Conservation (phyloP, 345 rosid species). For the Populus alba region DNA sequence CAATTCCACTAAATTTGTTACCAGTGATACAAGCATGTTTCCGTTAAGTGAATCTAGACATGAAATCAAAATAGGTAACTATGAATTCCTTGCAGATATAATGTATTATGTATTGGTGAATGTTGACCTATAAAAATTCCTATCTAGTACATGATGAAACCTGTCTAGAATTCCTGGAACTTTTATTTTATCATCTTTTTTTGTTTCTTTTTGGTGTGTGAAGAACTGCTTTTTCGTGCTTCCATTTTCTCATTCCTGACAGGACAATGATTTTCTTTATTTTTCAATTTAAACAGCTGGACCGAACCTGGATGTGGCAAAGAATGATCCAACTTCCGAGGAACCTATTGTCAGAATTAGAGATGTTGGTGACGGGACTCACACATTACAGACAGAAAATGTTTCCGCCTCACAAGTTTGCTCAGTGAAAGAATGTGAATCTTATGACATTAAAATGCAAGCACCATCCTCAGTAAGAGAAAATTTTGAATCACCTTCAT, state of each 20-base stretch:
- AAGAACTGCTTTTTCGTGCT: background rate
- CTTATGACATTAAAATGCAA: constrained; percentile 13
- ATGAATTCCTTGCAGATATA: constrained; percentile 26
- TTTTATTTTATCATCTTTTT: background rate
- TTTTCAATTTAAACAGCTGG: constrained; percentile 33
- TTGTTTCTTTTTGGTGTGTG: background rate
- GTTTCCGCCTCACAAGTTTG: constrained; percentile 23
- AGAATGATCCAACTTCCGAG: constrained; percentile 14
- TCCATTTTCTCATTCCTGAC: background rate
- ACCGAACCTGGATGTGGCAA: constrained; percentile 18
- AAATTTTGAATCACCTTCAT: constrained; percentile 19
- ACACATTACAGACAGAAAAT: constrained; percentile 25
- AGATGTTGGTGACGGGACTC: constrained; percentile 24
- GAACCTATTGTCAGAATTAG: constrained; percentile 17
- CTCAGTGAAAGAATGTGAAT: constrained; percentile 21
- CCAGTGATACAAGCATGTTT: constrained; percentile 24
- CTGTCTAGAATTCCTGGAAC: background rate
- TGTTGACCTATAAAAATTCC: background rate
- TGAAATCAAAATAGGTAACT: constrained; percentile 27
- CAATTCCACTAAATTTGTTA: constrained; percentile 15
- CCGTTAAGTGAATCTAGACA: constrained; percentile 22
- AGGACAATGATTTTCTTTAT: constrained; percentile 9
- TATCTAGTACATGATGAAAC: background rate
- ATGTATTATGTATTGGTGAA: background rate
- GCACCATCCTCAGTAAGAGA: constrained; percentile 16